Evolutionary conservation across 2,329 filamentous ascomycete species (phyloP).

Genomic region (Harringtonia aguacate): DNA sequence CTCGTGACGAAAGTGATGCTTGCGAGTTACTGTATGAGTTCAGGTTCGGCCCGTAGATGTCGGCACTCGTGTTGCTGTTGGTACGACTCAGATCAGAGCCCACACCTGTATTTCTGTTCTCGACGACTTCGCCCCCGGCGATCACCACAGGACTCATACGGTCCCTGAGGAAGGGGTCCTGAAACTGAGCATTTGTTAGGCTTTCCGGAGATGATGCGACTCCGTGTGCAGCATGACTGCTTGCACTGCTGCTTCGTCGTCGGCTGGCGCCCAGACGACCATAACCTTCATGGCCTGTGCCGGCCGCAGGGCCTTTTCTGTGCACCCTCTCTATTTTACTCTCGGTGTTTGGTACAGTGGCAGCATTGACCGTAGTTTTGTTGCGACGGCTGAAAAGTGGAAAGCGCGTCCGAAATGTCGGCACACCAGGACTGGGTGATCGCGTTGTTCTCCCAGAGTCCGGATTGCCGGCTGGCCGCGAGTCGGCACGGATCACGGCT

Average conservation of each 20-base stretch:
- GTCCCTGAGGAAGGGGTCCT: constrained; percentile 48
- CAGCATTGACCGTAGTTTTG: constrained; percentile 45
- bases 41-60: constrained; percentile 29
- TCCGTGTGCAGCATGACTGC: constrained; percentile 34
- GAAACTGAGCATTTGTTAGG: constrained; percentile 28
- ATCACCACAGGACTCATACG: constrained; percentile 58
- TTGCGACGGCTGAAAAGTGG: constrained; percentile 66
- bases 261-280: constrained; percentile 51
- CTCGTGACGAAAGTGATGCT: constrained; percentile 27
- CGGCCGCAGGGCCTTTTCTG: constrained; percentile 74
- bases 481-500: neutral
- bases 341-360: constrained; percentile 28
- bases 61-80: constrained; percentile 38
- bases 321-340: constrained; percentile 46
- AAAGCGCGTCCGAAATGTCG: constrained; percentile 54
- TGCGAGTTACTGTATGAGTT: constrained; percentile 29
- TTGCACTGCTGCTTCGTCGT: constrained; percentile 52
- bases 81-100: constrained; percentile 35
- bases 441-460: constrained; percentile 20
- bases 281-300: constrained; percentile 90
- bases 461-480: neutral
- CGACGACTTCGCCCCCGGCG: constrained; percentile 49
- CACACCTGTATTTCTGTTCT: constrained; percentile 45
- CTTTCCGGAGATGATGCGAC: constrained; percentile 41
- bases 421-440: constrained; percentile 44